These are phyloP conservation scores for Beta corolliflora DNA, from an alignment of 179 eudicot species.

Conservation along the genomic window DNA sequence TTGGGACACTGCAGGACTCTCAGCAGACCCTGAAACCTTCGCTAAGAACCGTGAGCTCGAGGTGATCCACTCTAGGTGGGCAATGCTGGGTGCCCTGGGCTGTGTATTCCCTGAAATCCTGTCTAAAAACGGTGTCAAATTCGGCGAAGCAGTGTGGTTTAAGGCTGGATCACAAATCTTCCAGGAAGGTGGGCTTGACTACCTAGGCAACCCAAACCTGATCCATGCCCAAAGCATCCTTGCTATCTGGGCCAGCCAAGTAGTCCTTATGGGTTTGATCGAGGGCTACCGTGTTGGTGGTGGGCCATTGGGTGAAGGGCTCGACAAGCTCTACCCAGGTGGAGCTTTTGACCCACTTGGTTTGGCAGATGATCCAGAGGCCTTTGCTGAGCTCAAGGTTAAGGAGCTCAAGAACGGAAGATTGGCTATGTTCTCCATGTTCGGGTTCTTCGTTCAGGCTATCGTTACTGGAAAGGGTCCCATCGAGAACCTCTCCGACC, in stretches of 20 bases:
- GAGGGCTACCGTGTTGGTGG: constrained; percentile 19
- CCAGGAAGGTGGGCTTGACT: constrained; percentile 13
- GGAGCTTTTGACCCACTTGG: constrained; percentile 19
- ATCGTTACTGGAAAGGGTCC: constrained; percentile 24
- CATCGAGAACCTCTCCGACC: constrained; percentile 19
- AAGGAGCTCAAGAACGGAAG: constrained; percentile 22
- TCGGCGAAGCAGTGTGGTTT: constrained; percentile 11
- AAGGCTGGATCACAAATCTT: constrained; percentile 17
- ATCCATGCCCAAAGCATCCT: constrained; percentile 16
- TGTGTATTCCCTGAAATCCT: constrained; percentile 14
- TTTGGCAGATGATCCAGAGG: constrained; percentile 9
- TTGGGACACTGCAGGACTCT: constrained; percentile 12
- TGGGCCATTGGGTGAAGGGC: constrained; percentile 15
- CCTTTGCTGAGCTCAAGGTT: constrained; percentile 11
- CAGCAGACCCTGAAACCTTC: constrained; percentile 14
- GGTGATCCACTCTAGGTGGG: constrained; percentile 17
- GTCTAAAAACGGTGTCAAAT: constrained; percentile 14
- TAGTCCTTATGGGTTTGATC: constrained; percentile 16
- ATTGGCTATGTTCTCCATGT: constrained; percentile 25
- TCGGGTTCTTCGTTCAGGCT: constrained; percentile 21
- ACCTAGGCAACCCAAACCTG: constrained; percentile 11
- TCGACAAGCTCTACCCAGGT: constrained; percentile 10
- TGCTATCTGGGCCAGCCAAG: constrained; percentile 7
- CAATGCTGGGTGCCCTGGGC: constrained; percentile 8
- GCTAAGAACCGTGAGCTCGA: constrained; percentile 14